These are phyloP conservation scores for Hortiboletus campestris DNA, from an alignment of 768 basidiomycete genomes.

Conservation along the genomic window DNA sequence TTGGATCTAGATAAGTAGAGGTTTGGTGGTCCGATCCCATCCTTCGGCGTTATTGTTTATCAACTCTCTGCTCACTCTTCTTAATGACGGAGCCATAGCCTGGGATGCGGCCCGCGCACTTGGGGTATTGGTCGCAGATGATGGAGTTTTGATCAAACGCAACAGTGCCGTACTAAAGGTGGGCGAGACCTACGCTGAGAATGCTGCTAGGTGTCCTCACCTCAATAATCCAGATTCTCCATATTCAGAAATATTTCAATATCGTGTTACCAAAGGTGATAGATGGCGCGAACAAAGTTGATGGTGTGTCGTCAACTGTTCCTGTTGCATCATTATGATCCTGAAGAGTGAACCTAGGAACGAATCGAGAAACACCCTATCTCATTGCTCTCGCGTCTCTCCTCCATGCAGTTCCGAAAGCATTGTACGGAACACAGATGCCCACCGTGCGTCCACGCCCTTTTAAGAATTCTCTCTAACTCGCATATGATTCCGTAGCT, in stretches of 20 bases:
- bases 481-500: constrained; percentile 49
- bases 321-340: neutral
- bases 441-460: constrained; percentile 42
- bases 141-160: constrained; percentile 67
- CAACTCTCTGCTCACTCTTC: constrained; percentile 65
- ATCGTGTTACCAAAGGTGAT: constrained; percentile 73
- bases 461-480: neutral
- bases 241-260: constrained; percentile 74
- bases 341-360: constrained; percentile 36
- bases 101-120: constrained; percentile 76
- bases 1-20: constrained; percentile 64
- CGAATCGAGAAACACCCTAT: constrained; percentile 59
- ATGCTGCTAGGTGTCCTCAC: neutral
- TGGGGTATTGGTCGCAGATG: constrained; percentile 61
- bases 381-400: constrained; percentile 83
- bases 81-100: constrained; percentile 61
- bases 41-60: constrained; percentile 52
- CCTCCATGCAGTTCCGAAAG: constrained; percentile 75
- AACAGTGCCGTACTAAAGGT: constrained; percentile 82
- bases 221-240: constrained; percentile 51
- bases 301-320: constrained; percentile 40
- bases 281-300: constrained; percentile 53
- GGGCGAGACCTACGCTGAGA: constrained; percentile 10
- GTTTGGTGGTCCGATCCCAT: constrained; percentile 74
- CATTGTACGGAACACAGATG: constrained; percentile 69